Base-by-base conservation (phyloP, 768 basidiomycete genomes). In the Amanita muscaria region DNA sequence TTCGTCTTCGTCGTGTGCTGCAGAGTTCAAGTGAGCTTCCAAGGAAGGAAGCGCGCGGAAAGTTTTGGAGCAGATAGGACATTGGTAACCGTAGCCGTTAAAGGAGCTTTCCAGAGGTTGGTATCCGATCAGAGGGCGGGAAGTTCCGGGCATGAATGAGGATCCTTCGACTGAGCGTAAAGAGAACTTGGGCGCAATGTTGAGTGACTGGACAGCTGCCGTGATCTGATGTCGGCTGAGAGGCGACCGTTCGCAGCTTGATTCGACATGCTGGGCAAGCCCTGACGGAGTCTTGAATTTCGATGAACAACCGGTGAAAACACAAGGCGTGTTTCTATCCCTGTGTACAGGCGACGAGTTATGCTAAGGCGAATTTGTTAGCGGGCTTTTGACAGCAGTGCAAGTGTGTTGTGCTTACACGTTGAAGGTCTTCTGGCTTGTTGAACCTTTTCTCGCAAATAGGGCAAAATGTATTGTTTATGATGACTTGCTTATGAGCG, bases 51-150 rank as follows among this genome's bases (percentile, higher is more conserved):
- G 59, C 3, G 51, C 47, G 7, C 42, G 23, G 55, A 67, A 71
- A n/a, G 49, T 55, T 29, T 52, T 55, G 27, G 58, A 51, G 49
- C 72, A 73, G 18, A 73, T 51, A 48, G 54, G 66, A 52, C 72
- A 73, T 51, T 64, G 64, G 49, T 64, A 73, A 6, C 56, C 56
- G 11, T 19, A 46, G 6, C 69, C 70, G 48, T 70, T 69, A 56
- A 60, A 72, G 5, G 68, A 58, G 9, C 39, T 51, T 18, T 63
- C 57, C 8, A 61, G 61, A 14, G 65, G 66, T 29, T 53, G 49
- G 49, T 59, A 65, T 27, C 50, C 52, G 14, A 52, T 47, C 15
- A 55, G 47, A 2, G 58, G 47, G 8, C 27, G 36, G 27, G 49
- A 29, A 18, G 15, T 21, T 3, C 16, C 18, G 4, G n/a, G 23